Base-by-base conservation (phyloP, 352 stramenopile species). In the Halophytophthora polymorphica region DNA sequence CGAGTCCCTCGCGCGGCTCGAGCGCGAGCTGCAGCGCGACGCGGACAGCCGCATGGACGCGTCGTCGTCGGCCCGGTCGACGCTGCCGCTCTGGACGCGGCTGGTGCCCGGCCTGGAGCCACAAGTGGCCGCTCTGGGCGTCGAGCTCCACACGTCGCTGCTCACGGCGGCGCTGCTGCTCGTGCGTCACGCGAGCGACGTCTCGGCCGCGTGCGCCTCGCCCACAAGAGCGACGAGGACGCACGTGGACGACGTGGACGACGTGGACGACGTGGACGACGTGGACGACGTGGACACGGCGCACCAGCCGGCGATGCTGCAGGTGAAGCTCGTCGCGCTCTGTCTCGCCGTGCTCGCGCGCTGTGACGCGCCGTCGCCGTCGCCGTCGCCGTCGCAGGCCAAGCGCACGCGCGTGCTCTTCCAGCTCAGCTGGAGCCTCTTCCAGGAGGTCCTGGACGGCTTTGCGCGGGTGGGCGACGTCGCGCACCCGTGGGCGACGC, bases 341-440 rank as follows among this genome's bases (percentile, higher is more conserved):
- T 77, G 73, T 23, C 77, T 85, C 59, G 60, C 66, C 23, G 64
- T 51, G 5, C 80, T 87, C 43, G 64, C 61, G 39, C 40, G 69
- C 7, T 85, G 71, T 18, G 65, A 86, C 22, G 33, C 52, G 10
- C 62, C 49, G 2, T 22, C 22, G 34, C 7, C 50, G n/a, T 21
- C 22, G n/a, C 48, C n/a, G n/a, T n/a, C n/a, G n/a, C n/a, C n/a
- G n/a, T n/a, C n/a, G n/a, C n/a, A n/a, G n/a, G n/a, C 45, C 17
- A 60, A n/a, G 28, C 36, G 38, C 29, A 57, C 46, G 10, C 43
- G 55, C 52, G 23, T 59, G 35, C 53, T 90, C 13, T 85, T 85
- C 45, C 69, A 83, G 45, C 59, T 87, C n/a, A 85, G 76, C 47
- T 87, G 73, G 73, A 73, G 71, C 39, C 43, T 90, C 29, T 67